Evolutionary conservation across 1,139 yeast genomes (phyloP).

Genomic region (Debaryomyces psychrophilus): DNA sequence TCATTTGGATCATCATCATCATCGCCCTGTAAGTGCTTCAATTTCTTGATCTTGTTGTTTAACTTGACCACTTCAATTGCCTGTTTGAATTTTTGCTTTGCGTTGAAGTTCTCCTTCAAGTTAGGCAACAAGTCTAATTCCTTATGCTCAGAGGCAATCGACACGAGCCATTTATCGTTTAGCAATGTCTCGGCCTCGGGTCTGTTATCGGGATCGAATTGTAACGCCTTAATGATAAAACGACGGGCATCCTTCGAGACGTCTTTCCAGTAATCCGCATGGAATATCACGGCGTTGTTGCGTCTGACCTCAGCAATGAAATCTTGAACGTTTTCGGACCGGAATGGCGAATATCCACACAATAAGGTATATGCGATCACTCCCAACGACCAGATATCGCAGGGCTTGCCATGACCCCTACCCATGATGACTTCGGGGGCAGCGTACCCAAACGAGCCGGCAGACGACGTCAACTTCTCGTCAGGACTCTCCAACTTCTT

Average conservation of each 20-base stretch:
- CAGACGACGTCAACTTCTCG: conserved; percentile 73
- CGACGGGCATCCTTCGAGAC: conserved; percentile 75
- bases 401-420: conserved; percentile 85
- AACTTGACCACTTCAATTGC: conserved; percentile 83
- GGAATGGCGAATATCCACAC: conserved; percentile 91
- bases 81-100: conserved; percentile 80
- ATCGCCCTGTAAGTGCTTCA: conserved; percentile 56
- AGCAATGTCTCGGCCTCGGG: conserved; percentile 69
- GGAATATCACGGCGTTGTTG: conserved; percentile 77
- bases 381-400: conserved; percentile 92
- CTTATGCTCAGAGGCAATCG: conserved; percentile 49
- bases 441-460: conserved; percentile 92
- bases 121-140: conserved; percentile 71
- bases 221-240: conserved; percentile 69
- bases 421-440: conserved; percentile 87
- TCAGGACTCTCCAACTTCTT: conserved; percentile 61
- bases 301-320: conserved; percentile 75
- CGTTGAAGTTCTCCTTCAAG: conserved; percentile 72
- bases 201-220: conserved; percentile 63
- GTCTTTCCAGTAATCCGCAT: conserved; percentile 82
- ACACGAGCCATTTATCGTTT: conserved; percentile 69
- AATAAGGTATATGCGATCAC: conserved; percentile 87
- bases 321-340: conserved; percentile 80
- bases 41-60: conserved; percentile 69
- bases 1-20: conserved; percentile 60